phyloP scores from a whole-genome alignment of 345 rosid species.

The Lumnitzera racemosa region DNA sequence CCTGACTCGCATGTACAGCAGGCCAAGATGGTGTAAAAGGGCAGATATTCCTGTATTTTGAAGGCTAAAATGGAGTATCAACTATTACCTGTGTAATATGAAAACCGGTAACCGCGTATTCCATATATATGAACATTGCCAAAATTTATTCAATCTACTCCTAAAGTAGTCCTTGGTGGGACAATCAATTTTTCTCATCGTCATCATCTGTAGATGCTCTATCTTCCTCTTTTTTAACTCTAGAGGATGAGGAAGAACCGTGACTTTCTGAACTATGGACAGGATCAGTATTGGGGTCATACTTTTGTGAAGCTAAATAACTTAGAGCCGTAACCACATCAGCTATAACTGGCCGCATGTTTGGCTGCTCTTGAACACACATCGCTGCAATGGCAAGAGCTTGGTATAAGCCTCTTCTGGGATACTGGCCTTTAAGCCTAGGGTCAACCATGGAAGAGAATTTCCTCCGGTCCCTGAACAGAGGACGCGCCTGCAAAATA shows the following conservation, averaged over 20 bases:
- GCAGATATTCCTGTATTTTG: not conserved
- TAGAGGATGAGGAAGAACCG: constrained; percentile 1
- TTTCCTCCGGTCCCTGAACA: constrained; percentile 36
- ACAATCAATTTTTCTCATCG: not conserved
- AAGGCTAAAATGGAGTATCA: not conserved
- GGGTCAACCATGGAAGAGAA: constrained; percentile 33
- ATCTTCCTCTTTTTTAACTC: constrained; percentile 7
- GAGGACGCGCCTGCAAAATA: constrained; percentile 33
- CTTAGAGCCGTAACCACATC: constrained; percentile 38
- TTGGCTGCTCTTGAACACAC: constrained; percentile 46
- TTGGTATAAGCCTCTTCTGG: constrained; percentile 34
- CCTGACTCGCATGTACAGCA: constrained; percentile 8
- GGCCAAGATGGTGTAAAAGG: not conserved
- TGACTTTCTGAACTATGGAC: constrained; percentile 8
- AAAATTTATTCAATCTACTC: not conserved
- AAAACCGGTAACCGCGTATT: not conserved
- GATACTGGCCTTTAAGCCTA: constrained; percentile 26
- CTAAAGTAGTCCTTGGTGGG: not conserved
- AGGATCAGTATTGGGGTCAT: constrained; percentile 8
- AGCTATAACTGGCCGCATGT: constrained; percentile 25
- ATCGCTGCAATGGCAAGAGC: constrained; percentile 40
- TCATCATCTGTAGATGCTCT: not conserved
- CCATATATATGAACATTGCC: constrained; percentile 3
- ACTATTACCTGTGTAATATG: not conserved
- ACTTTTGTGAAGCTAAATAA: constrained; percentile 27